These are phyloP conservation scores for Anthoceros angustus DNA, from an alignment of 225 moss, liverwort and hornwort species.

Conservation along the genomic window DNA sequence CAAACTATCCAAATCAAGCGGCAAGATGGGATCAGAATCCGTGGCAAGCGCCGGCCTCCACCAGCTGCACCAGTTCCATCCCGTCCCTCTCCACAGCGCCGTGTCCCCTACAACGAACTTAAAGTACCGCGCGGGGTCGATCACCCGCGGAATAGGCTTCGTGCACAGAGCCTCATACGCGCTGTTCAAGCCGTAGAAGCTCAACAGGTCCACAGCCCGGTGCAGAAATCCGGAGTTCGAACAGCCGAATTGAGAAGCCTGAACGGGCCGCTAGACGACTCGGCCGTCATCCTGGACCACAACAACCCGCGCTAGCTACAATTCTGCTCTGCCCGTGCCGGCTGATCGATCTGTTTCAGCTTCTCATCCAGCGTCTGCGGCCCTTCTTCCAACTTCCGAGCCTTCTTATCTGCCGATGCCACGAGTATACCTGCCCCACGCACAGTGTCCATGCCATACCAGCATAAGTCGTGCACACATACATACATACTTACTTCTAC, in stretches of 20 bases:
- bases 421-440: background rate
- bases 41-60: slow-evolving; percentile 27
- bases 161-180: slow-evolving; percentile 62
- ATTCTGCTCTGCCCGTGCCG: background rate
- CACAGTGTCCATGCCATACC: background rate
- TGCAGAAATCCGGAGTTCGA: slow-evolving; percentile 8
- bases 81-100: slow-evolving; percentile 75
- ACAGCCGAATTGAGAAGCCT: background rate
- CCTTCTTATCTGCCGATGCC: slow-evolving; percentile 1
- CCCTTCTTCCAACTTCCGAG: background rate
- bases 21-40: slow-evolving; percentile 38
- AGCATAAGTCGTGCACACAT: too few relatives aligned
- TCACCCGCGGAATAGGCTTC: slow-evolving; percentile 49
- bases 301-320: background rate
- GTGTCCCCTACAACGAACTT: slow-evolving; percentile 69
- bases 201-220: slow-evolving; percentile 87
- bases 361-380: slow-evolving; percentile 3
- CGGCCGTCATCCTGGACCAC: background rate
- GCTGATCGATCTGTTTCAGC: slow-evolving; percentile 3
- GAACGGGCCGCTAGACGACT: background rate
- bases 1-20: slow-evolving; percentile 57
- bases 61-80: slow-evolving; percentile 69
- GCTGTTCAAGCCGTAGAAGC: slow-evolving; percentile 67
- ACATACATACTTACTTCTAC: too few relatives aligned
- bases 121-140: slow-evolving; percentile 56